A percentile compares a stretch with the other conserved stretches of the same genome.
Conservation (phyloP, 2,329 filamentous ascomycete species). For the Nothophoma quercina region DNA sequence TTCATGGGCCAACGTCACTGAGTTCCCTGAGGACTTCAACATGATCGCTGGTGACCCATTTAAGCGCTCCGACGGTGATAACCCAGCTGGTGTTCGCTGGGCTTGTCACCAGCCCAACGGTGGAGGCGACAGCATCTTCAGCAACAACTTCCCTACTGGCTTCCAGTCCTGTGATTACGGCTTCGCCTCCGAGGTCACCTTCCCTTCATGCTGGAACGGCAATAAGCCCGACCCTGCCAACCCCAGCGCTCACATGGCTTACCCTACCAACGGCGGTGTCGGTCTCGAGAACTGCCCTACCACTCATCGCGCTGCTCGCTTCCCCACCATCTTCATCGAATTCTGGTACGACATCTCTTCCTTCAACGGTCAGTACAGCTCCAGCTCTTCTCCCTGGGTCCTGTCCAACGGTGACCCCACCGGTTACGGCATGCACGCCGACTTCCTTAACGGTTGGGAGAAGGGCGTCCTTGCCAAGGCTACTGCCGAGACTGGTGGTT, state of each 20-base stretch:
- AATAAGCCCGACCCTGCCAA: slow-evolving; percentile 41
- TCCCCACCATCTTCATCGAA: slow-evolving; percentile 51
- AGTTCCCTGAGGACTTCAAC: slow-evolving; percentile 46
- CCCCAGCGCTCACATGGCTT: slow-evolving; percentile 50
- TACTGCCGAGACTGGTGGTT: slow-evolving; percentile 41
- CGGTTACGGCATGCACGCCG: slow-evolving; percentile 48
- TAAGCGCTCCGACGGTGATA: slow-evolving; percentile 40
- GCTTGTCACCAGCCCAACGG: slow-evolving; percentile 39
- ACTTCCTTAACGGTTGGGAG: slow-evolving; percentile 50
- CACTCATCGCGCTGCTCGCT: slow-evolving; percentile 40
- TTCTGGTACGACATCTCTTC: slow-evolving; percentile 49
- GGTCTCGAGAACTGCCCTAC: slow-evolving; percentile 46
- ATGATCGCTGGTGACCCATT: slow-evolving; percentile 48
- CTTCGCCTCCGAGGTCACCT: slow-evolving; percentile 45
- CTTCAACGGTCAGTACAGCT: slow-evolving; percentile 44
- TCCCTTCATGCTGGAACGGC: slow-evolving; percentile 51
- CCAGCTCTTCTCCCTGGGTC: slow-evolving; percentile 43
- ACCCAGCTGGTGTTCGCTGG: slow-evolving; percentile 44
- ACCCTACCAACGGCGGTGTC: slow-evolving; percentile 39
- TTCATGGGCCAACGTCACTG: slow-evolving; percentile 45
- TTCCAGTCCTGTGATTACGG: slow-evolving; percentile 49
- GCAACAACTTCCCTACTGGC: slow-evolving; percentile 46
- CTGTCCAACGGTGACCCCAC: slow-evolving; percentile 49
- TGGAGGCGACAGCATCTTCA: slow-evolving; percentile 33
- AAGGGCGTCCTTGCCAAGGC: slow-evolving; percentile 47